Evolutionary conservation across 2,329 filamentous ascomycete genomes (phyloP).

Genomic region (Cyphellophora attinorum): DNA sequence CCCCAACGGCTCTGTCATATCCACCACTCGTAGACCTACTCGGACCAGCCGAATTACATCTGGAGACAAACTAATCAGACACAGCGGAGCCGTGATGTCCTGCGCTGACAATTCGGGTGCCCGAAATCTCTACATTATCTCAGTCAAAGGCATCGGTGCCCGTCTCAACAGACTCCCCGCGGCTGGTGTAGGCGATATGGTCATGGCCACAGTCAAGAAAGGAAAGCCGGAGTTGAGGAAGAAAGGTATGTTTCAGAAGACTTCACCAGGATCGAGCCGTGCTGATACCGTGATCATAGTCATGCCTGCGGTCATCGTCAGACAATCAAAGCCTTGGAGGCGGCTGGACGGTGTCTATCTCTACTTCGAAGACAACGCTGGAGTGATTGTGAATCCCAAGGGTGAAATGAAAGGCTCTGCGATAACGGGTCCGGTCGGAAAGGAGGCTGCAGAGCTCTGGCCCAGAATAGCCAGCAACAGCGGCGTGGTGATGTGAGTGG

Average conservation of each 20-base stretch:
- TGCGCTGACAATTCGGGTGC: slow-evolving; percentile 99
- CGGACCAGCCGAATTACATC: too few species aligned
- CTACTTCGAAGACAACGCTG: slow-evolving; percentile 99
- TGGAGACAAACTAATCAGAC: background rate
- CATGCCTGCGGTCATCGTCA: slow-evolving; percentile 97
- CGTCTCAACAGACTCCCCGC: slow-evolving; percentile 95
- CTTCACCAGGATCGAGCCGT: slow-evolving; percentile 35
- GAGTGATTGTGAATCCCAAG: slow-evolving; percentile 99
- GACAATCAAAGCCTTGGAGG: slow-evolving; percentile 99
- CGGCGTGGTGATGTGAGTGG: slow-evolving; percentile 98
- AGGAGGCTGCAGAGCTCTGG: slow-evolving; percentile 99
- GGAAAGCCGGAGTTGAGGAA: slow-evolving; percentile 99
- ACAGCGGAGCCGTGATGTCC: slow-evolving; percentile 98
- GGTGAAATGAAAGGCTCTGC: slow-evolving; percentile 99
- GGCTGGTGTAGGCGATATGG: slow-evolving; percentile 98
- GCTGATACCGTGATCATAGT: slow-evolving; percentile 38
- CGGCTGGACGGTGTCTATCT: slow-evolving; percentile 96
- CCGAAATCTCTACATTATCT: slow-evolving; percentile 99
- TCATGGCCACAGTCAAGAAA: slow-evolving; percentile 99
- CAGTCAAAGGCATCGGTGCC: slow-evolving; percentile 96
- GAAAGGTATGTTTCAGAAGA: slow-evolving; percentile 49
- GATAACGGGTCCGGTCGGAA: slow-evolving; percentile 97
- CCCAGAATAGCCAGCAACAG: slow-evolving; percentile 99
- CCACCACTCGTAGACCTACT: too few species aligned
- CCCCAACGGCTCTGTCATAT: too few species aligned